Evolutionary conservation across 2,329 filamentous ascomycete species (phyloP), one percentile per base, ranked within the genome.

Genomic region (Coniella lustricola): DNA sequence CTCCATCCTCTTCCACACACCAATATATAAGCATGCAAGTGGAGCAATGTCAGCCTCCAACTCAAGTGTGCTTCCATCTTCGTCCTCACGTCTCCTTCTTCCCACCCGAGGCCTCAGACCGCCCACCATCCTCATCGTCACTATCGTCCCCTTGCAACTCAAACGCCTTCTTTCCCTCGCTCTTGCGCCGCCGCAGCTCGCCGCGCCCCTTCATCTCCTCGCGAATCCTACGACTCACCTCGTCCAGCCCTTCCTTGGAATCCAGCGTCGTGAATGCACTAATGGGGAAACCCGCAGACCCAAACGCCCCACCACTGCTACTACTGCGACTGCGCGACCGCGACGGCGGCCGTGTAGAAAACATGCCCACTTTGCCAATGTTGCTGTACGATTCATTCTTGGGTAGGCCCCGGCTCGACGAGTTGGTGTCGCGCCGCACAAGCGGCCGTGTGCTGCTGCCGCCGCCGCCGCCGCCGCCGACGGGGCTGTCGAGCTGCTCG

Each of bases 301-400:
- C 79, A 48, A 81, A 73, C 1, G 79, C 75, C 21, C 80, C 79
- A 35, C 81, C 80, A 53, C 76, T 79, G 53, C 82, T 87, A 64
- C 84, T 81, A 58, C 81, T 87, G 44, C 84, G 76, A 58, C 82
- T 87, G 21, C 85, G 76, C 56, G 78, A 84, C 49, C 82, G 77
- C 44, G 87, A 94, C n/a, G 85, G 77, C 4, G 90, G 90, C 25
- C 87, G 77, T 14, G 88, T 93, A 3, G 90, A 89, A 69, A 97
- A 98, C 68, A 98, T 84, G 53, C 86, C 87, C 56, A 95, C 85
- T 42, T 79, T 82, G 12, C 87, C 85, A 55, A 97, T 85, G 64
- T 97, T 91, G 66, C 84, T 84, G 70, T 96, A 96, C 0, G 87
- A 93, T 67, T 97, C 93, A 70, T 95, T 96, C 52, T 87, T 83